phyloP scores from a whole-genome alignment of 2,329 filamentous ascomycete species.

The Aspergillus sp. region DNA sequence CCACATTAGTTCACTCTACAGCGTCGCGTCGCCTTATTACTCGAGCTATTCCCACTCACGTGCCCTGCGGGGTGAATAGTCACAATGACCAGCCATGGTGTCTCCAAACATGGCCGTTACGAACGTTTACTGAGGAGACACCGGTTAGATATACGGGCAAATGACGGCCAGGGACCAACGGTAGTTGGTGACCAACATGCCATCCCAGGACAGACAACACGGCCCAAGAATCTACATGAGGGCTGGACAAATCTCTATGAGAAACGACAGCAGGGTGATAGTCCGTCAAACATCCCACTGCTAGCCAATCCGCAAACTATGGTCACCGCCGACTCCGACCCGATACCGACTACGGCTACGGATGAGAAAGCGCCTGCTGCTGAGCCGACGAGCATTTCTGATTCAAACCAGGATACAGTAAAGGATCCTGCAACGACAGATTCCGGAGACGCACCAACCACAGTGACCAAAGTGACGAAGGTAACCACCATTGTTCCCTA shows the following conservation, averaged over 20 bases:
- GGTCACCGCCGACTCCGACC: neutral
- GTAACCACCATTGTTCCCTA: neutral
- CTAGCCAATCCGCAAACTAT: neutral
- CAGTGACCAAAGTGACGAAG: neutral
- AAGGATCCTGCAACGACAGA: neutral
- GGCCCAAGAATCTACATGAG: slow-evolving; percentile 1
- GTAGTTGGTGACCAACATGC: neutral
- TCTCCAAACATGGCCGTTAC: slow-evolving; percentile 7
- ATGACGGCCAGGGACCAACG: neutral
- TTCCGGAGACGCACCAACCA: neutral
- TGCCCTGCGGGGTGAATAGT: neutral
- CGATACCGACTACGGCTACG: neutral
- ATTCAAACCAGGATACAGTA: neutral
- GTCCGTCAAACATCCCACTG: neutral
- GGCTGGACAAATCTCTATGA: neutral
- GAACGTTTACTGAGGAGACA: slow-evolving; percentile 11
- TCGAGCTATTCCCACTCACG: neutral
- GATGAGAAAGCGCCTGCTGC: neutral
- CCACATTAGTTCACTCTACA: neutral
- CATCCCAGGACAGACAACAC: neutral
- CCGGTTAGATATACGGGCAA: neutral
- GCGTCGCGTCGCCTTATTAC: neutral
- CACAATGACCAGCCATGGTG: slow-evolving; percentile 11
- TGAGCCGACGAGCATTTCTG: neutral
- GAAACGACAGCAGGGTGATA: slow-evolving; percentile 1